phyloP scores from a whole-genome alignment of 1,284 basidiomycete species.

The Leccinum subrobustum region DNA sequence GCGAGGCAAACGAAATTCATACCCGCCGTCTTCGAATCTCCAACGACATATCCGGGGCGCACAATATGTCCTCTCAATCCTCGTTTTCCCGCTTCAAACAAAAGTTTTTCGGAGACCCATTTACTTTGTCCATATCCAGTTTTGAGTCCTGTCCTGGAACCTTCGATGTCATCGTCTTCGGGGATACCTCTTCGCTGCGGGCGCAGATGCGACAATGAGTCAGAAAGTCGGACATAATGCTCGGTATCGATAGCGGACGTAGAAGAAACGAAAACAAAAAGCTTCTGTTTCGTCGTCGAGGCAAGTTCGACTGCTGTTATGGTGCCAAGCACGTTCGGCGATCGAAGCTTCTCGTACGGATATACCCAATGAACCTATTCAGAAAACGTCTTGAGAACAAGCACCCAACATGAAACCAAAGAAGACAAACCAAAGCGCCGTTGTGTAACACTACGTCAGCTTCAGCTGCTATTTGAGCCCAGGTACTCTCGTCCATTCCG shows the following conservation, averaged over 20 bases:
- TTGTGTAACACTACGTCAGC: no score
- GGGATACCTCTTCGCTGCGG: constrained; percentile 65
- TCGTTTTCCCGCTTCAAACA: constrained; percentile 87
- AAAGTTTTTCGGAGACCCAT: constrained; percentile 96
- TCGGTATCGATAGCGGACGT: constrained; percentile 93
- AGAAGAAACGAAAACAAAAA: constrained; percentile 92
- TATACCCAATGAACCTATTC: no score
- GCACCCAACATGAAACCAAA: no score
- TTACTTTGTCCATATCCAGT: constrained; percentile 98
- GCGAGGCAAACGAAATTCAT: constrained; percentile 26
- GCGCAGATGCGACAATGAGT: constrained; percentile 54
- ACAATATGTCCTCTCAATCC: constrained; percentile 90
- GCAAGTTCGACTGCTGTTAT: constrained; percentile 83
- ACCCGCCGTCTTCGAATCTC: constrained; percentile 87
- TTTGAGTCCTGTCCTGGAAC: constrained; percentile 76
- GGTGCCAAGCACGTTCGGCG: constrained; percentile 77
- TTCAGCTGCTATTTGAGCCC: no score
- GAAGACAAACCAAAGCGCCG: no score
- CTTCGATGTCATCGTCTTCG: constrained; percentile 91
- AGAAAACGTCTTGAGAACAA: no score
- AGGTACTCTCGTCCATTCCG: constrained; percentile 50
- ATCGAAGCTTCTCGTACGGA: no score
- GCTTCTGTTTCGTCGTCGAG: constrained; percentile 73
- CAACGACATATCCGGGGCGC: constrained; percentile 95
- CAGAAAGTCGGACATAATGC: constrained; percentile 87